phyloP scores from a whole-genome alignment of 2,329 filamentous ascomycete species.

The Dryadomyces sulphureus region DNA sequence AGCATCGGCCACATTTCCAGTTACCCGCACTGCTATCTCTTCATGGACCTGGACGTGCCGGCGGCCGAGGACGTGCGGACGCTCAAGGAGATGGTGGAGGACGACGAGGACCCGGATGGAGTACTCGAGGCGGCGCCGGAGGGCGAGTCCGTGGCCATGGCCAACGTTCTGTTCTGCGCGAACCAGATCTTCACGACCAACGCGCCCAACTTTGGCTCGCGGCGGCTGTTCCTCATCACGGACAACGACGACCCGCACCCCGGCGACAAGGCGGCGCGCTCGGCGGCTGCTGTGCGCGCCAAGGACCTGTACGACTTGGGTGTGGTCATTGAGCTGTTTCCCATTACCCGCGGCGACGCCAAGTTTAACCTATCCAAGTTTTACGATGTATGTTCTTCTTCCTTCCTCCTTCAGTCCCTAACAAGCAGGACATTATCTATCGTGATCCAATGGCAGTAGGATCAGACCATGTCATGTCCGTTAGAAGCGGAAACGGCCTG shows the following conservation, averaged over 20 bases:
- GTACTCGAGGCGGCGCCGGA: conserved; percentile 51
- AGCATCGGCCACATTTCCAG: conserved; percentile 28
- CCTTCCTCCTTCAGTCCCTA: background rate
- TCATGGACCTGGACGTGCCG: conserved; percentile 77
- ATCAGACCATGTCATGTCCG: conserved; percentile 41
- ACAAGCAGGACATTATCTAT: conserved; percentile 71
- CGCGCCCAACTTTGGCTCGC: conserved; percentile 83
- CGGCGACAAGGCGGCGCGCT: conserved; percentile 55
- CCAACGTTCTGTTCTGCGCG: conserved; percentile 82
- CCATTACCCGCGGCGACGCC: conserved; percentile 56
- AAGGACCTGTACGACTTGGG: conserved; percentile 93
- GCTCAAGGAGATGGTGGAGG: conserved; percentile 61
- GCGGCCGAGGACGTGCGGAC: conserved; percentile 74
- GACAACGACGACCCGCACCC: conserved; percentile 80
- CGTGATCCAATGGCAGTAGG: conserved; percentile 59
- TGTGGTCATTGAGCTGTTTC: conserved; percentile 83
- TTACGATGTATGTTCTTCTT: conserved; percentile 53
- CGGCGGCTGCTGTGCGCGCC: conserved; percentile 69
- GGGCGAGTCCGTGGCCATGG: conserved; percentile 56
- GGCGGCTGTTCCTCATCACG: conserved; percentile 88
- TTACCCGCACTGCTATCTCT: conserved; percentile 86
- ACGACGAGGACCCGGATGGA: conserved; percentile 55
- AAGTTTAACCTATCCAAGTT: conserved; percentile 75
- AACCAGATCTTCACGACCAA: conserved; percentile 95
- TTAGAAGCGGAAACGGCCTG: conserved; percentile 44